Evolutionary conservation across 345 rosid genomes (phyloP).

Genomic region (Lagerstroemia speciosa): DNA sequence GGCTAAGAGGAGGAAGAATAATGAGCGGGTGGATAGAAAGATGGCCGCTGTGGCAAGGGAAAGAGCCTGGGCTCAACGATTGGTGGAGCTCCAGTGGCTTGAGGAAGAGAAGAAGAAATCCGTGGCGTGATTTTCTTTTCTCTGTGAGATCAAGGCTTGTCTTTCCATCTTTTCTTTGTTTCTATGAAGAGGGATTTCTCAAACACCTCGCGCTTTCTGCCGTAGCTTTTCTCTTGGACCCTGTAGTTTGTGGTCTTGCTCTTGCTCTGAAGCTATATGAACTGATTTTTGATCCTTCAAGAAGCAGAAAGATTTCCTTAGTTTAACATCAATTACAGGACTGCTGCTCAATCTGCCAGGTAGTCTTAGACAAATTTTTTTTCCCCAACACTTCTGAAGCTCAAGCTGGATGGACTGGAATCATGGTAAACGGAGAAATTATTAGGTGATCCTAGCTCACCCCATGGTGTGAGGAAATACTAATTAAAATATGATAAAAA

Average conservation of each 20-base stretch:
- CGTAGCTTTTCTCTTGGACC: not conserved
- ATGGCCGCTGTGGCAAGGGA: slow-evolving; percentile 89
- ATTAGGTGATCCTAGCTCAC: no score
- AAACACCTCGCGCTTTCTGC: not conserved
- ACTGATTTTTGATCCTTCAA: not conserved
- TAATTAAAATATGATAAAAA: no score
- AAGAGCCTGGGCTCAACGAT: slow-evolving; percentile 73
- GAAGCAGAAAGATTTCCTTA: not conserved
- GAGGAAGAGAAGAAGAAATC: slow-evolving; percentile 77
- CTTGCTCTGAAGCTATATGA: not conserved
- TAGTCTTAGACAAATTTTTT: not conserved
- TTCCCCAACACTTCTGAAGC: no score
- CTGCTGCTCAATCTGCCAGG: not conserved
- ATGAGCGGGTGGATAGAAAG: slow-evolving; percentile 29
- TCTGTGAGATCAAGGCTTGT: not conserved
- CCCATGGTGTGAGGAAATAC: no score
- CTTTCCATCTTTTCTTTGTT: slow-evolving; percentile 11
- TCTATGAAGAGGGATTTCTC: not conserved
- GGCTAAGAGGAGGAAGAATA: slow-evolving; percentile 68
- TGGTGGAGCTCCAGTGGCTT: slow-evolving; percentile 56
- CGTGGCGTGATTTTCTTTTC: slow-evolving; percentile 26
- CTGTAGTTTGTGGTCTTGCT: not conserved
- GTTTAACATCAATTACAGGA: not conserved
- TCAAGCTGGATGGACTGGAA: no score
- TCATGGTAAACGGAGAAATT: no score